Conservation (phyloP, 2,329 filamentous ascomycete species). For the Leptographium radiaticola region DNA sequence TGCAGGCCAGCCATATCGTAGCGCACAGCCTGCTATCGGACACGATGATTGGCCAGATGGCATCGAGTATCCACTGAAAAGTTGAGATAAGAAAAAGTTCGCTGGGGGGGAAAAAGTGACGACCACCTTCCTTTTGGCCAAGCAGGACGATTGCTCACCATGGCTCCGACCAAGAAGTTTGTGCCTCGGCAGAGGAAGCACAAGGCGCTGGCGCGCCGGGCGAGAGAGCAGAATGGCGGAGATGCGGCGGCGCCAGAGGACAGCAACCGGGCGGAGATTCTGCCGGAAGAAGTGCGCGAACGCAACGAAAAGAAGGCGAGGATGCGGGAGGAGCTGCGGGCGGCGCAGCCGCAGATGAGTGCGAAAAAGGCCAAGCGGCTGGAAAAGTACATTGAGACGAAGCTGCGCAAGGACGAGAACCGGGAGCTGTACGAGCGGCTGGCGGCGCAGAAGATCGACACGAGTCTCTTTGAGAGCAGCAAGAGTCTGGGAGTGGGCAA, state of each 20-base stretch:
- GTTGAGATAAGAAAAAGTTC: not conserved
- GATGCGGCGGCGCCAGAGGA: conserved; percentile 22
- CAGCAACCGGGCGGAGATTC: conserved; percentile 41
- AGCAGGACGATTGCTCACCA: not conserved
- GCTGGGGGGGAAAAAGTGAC: not conserved
- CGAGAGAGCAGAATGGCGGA: conserved; percentile 18
- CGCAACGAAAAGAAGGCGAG: conserved; percentile 40
- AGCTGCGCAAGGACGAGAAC: conserved; percentile 90
- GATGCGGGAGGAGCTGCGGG: conserved; percentile 38
- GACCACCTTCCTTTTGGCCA: no score
- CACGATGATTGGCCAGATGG: not conserved
- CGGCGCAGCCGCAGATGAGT: conserved; percentile 34
- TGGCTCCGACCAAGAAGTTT: conserved; percentile 26
- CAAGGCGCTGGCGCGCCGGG: conserved; percentile 51
- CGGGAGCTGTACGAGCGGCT: conserved; percentile 72
- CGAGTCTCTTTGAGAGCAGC: conserved; percentile 65
- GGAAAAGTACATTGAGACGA: conserved; percentile 68
- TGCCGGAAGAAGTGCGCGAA: conserved; percentile 32
- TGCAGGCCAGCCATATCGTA: no score
- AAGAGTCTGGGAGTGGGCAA: conserved; percentile 62
- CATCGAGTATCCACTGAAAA: not conserved
- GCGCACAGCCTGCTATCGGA: no score
- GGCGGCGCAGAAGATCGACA: conserved; percentile 67
- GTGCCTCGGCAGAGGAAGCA: conserved; percentile 55
- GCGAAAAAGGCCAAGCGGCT: conserved; percentile 54